A percentile compares a stretch with the other conserved stretches of the same genome.
These are phyloP conservation scores for Schwanniomyces vanrijiae DNA, from an alignment of 805 yeast genomes.

Conservation along the genomic window DNA sequence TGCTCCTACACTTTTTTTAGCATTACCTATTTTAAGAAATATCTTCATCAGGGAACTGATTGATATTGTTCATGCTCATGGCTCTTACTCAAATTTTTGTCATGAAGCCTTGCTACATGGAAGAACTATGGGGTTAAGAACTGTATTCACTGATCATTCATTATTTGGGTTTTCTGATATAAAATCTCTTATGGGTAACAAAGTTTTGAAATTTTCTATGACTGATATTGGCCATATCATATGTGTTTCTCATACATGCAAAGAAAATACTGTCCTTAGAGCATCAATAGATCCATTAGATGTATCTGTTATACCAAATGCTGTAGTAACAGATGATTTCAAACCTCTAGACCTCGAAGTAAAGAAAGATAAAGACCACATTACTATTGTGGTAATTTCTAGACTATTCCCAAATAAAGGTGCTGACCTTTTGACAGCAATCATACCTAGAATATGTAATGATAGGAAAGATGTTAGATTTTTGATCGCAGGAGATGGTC, in stretches of 20 bases:
- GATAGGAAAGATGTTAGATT: conserved; percentile 66
- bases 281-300: conserved; percentile 75
- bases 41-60: conserved; percentile 83
- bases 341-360: conserved; percentile 29
- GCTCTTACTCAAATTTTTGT: conserved; percentile 80
- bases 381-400: conserved; percentile 88
- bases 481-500: conserved; percentile 95
- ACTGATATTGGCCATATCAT: conserved; percentile 89
- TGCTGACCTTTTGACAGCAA: conserved; percentile 79
- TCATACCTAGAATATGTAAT: conserved; percentile 80
- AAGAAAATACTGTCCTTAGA: conserved; percentile 90
- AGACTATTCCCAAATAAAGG: conserved; percentile 96
- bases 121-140: conserved; percentile 84
- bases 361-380: conserved; percentile 18
- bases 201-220: conserved; percentile 76
- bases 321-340: conserved; percentile 84
- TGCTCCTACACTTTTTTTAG: conserved; percentile 85
- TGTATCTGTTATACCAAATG: conserved; percentile 94
- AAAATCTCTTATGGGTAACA: conserved; percentile 82
- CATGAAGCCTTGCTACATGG: conserved; percentile 93
- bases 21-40: conserved; percentile 82
- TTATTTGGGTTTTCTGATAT: conserved; percentile 90
- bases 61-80: conserved; percentile 94
- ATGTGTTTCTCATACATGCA: conserved; percentile 96
- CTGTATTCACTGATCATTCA: conserved; percentile 95